Conservation (phyloP, 345 rosid species). For the Chamaenerion angustifolium region DNA sequence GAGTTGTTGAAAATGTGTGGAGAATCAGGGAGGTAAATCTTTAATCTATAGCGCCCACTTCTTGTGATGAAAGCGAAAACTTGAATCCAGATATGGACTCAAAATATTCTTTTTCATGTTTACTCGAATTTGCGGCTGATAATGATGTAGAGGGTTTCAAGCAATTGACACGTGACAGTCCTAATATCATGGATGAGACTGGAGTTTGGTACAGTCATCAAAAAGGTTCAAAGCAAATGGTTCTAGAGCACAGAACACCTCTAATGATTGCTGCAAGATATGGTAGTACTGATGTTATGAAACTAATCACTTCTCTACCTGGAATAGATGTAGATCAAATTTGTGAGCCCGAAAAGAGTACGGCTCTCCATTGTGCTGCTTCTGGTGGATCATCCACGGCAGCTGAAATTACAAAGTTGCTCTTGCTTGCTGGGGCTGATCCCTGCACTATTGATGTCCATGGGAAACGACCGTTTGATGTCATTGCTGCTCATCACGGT, state of each 20-base stretch:
- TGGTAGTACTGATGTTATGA: conserved; percentile 61
- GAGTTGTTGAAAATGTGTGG: not conserved
- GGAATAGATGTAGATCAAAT: conserved; percentile 45
- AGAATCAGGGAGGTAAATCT: not conserved
- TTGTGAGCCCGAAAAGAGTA: conserved; percentile 59
- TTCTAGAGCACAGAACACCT: conserved; percentile 67
- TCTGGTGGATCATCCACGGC: conserved; percentile 49
- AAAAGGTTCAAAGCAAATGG: conserved; percentile 48
- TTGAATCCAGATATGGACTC: not conserved
- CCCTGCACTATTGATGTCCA: conserved; percentile 33
- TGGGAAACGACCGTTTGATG: conserved; percentile 49
- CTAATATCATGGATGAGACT: conserved; percentile 34
- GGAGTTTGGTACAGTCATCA: conserved; percentile 72
- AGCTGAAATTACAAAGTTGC: conserved; percentile 44
- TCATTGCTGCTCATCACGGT: conserved; percentile 18
- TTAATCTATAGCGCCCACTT: not conserved
- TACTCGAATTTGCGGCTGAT: conserved; percentile 61
- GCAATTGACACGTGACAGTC: conserved; percentile 33
- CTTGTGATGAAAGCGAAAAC: not conserved
- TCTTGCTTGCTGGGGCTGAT: conserved; percentile 60
- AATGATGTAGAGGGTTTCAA: conserved; percentile 55
- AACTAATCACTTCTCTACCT: conserved; percentile 35
- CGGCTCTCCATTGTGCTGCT: conserved; percentile 77
- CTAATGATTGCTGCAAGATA: conserved; percentile 82
- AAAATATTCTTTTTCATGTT: conserved; percentile 20